These are phyloP conservation scores for Daedalea quercina DNA, from an alignment of 768 basidiomycete genomes.

Conservation along the genomic window DNA sequence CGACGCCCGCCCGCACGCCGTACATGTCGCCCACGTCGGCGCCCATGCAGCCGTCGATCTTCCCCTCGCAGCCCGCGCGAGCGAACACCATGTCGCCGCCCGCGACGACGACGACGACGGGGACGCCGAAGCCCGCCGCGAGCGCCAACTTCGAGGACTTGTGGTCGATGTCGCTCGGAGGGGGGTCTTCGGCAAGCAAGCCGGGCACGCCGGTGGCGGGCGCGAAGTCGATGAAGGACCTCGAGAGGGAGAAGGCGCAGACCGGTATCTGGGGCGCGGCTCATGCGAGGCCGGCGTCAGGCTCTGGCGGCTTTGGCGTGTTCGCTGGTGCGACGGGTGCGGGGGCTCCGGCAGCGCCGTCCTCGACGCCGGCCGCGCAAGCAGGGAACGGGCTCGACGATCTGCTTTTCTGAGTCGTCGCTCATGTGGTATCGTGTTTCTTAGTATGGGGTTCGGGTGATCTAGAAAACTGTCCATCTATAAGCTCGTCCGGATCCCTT, in stretches of 20 bases:
- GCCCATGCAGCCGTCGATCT: conserved; percentile 13
- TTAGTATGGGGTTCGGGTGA: background rate
- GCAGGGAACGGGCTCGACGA: conserved; percentile 29
- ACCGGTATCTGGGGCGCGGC: conserved; percentile 70
- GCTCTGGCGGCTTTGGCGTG: conserved; percentile 21
- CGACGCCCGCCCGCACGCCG: conserved; percentile 1
- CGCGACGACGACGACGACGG: conserved; percentile 8
- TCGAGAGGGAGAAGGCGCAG: conserved; percentile 82
- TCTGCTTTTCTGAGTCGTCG: conserved; percentile 28
- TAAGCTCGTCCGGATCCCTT: too few species aligned
- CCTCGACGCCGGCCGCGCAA: conserved; percentile 16
- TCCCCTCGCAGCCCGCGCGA: conserved; percentile 15
- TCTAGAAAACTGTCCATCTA: too few species aligned
- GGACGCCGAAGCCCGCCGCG: conserved; percentile 29
- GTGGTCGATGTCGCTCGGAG: conserved; percentile 76
- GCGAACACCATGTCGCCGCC: conserved; percentile 19
- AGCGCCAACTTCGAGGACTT: conserved; percentile 78
- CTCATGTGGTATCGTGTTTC: background rate
- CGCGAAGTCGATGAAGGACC: conserved; percentile 72
- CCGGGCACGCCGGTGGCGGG: conserved; percentile 19
- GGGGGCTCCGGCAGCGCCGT: too few species aligned
- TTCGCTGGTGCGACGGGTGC: conserved; percentile 16
- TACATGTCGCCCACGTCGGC: conserved; percentile 15
- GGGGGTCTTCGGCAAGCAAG: conserved; percentile 21
- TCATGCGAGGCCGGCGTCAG: conserved; percentile 16